A percentile compares a stretch with the other conserved stretches of the same genome.
Evolutionary conservation across 2,329 filamentous ascomycete genomes (phyloP).

Genomic region (Verruconis gallopava): DNA sequence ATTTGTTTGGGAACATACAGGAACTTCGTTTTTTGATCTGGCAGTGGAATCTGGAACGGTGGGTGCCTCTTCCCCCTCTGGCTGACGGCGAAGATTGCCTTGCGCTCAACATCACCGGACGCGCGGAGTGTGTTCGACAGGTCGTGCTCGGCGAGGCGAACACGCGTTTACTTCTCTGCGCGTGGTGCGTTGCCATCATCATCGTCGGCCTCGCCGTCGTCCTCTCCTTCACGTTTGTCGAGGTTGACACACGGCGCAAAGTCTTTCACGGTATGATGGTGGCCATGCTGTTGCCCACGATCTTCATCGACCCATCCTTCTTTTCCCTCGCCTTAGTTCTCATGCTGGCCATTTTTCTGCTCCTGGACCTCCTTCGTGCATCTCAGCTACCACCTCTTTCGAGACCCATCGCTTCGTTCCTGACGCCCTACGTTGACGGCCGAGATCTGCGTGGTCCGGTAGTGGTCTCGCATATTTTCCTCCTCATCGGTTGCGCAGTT

Average conservation of each 20-base stretch:
- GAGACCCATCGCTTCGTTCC: constrained; percentile 70
- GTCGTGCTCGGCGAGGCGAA: constrained; percentile 60
- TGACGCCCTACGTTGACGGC: constrained; percentile 89
- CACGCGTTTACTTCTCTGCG: constrained; percentile 61
- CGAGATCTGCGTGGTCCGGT: constrained; percentile 86
- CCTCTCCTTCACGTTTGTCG: constrained; percentile 62
- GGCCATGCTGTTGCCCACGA: constrained; percentile 78
- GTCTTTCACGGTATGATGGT: constrained; percentile 99
- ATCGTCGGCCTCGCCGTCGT: constrained; percentile 60
- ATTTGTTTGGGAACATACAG: constrained; percentile 68
- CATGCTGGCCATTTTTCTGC: constrained; percentile 69
- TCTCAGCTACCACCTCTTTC: constrained; percentile 85
- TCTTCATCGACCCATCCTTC: constrained; percentile 76
- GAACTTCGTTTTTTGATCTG: constrained; percentile 60
- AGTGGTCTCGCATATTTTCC: constrained; percentile 90
- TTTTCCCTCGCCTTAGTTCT: constrained; percentile 66
- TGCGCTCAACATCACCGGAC: constrained; percentile 1
- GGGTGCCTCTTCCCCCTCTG: constrained; percentile 57
- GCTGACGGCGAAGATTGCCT: constrained; percentile 10
- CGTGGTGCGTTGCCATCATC: constrained; percentile 62
- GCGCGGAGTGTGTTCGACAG: constrained; percentile 40
- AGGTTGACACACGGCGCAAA: constrained; percentile 91
- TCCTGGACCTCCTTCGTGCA: constrained; percentile 80
- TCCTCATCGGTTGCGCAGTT: constrained; percentile 88
- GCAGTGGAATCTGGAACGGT: constrained; percentile 53